These are phyloP conservation scores for Colletotrichum sp. DNA, from an alignment of 2,329 filamentous ascomycete genomes.

Conservation along the genomic window DNA sequence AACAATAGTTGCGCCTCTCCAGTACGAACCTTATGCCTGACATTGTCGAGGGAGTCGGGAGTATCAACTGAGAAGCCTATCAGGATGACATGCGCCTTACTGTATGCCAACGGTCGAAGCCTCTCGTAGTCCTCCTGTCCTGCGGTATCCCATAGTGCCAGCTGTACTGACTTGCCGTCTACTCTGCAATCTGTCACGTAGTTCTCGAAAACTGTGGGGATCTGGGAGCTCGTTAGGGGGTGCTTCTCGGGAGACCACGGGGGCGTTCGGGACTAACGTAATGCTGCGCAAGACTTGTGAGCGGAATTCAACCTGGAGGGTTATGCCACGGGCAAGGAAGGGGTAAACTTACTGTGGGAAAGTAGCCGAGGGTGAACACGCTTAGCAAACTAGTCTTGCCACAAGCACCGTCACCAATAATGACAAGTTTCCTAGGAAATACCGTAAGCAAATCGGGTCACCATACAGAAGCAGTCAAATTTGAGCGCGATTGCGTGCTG, in stretches of 20 bases:
- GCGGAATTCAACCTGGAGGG: slow-evolving; percentile 26
- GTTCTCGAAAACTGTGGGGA: slow-evolving; percentile 98
- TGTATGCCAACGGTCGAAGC: slow-evolving; percentile 91
- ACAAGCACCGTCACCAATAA: slow-evolving; percentile 96
- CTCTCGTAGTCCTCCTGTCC: slow-evolving; percentile 99
- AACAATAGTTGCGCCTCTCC: neutral
- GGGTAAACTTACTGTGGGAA: slow-evolving; percentile 80
- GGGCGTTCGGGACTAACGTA: slow-evolving; percentile 52
- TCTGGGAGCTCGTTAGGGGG: slow-evolving; percentile 50
- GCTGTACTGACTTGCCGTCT: slow-evolving; percentile 97
- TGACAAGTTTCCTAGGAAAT: slow-evolving; percentile 81
- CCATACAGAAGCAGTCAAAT: neutral
- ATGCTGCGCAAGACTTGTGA: slow-evolving; percentile 46
- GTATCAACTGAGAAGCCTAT: slow-evolving; percentile 96
- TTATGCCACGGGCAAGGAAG: neutral
- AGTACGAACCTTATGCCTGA: slow-evolving; percentile 84
- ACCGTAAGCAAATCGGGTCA: neutral
- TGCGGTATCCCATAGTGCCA: slow-evolving; percentile 99
- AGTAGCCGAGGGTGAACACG: slow-evolving; percentile 97
- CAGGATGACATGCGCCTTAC: slow-evolving; percentile 95
- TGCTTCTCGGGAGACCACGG: slow-evolving; percentile 9
- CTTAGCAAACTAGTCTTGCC: slow-evolving; percentile 97
- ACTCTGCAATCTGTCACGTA: slow-evolving; percentile 99
- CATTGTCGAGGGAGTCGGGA: slow-evolving; percentile 95
- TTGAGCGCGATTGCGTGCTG: neutral